Percentiles rank a stretch among this genome's conserved stretches.
phyloP scores from a whole-genome alignment of 768 basidiomycete species.

The Chalciporus piperatus region DNA sequence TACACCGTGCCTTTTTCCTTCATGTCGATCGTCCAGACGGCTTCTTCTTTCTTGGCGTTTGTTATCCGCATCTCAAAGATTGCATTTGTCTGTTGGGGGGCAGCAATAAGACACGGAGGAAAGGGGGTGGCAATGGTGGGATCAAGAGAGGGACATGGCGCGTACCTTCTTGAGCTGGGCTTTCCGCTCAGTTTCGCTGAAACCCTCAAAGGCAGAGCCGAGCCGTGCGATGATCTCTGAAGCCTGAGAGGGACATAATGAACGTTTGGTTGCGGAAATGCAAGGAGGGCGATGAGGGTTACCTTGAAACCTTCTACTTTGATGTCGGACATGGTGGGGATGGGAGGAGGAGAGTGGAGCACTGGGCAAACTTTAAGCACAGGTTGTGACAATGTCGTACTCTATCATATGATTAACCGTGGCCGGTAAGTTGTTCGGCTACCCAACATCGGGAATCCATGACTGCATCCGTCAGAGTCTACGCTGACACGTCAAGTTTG shows the following conservation, averaged over 20 bases:
- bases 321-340: conserved; percentile 60
- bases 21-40: conserved; percentile 88
- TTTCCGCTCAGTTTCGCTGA: conserved; percentile 61
- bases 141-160: neutral
- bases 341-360: neutral
- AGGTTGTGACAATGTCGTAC: too few species aligned
- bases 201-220: conserved; percentile 47
- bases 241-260: conserved; percentile 39
- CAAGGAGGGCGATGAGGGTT: neutral
- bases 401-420: neutral
- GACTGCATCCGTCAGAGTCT: too few species aligned
- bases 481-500: too few species aligned
- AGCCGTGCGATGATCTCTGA: conserved; percentile 64
- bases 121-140: neutral
- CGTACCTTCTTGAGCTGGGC: conserved; percentile 73
- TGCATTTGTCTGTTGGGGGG: conserved; percentile 65
- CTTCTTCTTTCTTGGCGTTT: conserved; percentile 68
- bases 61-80: conserved; percentile 83
- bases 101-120: neutral
- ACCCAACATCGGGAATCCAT: too few species aligned
- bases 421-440: neutral
- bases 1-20: conserved; percentile 79
- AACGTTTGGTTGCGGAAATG: neutral
- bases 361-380: conserved; percentile 2
- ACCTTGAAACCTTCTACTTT: conserved; percentile 77